Evolutionary conservation across 176 grass and related monocot genomes (phyloP).

Genomic region (Phoenix dactylifera): DNA sequence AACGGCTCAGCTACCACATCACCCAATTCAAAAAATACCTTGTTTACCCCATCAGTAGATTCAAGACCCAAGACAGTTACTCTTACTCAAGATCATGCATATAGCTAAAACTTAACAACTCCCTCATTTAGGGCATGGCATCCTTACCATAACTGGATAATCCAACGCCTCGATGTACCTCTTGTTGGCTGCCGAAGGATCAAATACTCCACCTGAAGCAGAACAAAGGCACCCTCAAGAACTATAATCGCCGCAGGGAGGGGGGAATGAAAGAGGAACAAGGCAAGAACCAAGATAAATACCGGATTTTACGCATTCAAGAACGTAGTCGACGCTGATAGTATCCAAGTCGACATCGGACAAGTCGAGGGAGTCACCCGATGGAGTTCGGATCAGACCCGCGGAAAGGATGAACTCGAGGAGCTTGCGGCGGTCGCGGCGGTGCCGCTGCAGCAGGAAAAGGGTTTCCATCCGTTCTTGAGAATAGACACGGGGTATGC

Average conservation of each 20-base stretch:
- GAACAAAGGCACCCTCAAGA: constrained; percentile 1
- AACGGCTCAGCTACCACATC: no score
- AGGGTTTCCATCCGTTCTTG: constrained; percentile 37
- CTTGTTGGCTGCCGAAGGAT: constrained; percentile 65
- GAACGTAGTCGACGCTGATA: constrained; percentile 63
- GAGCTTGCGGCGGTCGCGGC: constrained; percentile 62
- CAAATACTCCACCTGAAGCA: constrained; percentile 43
- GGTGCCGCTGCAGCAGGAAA: constrained; percentile 51
- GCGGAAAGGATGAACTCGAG: constrained; percentile 67
- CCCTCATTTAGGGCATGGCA: no score
- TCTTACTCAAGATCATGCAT: no score
- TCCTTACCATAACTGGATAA: constrained; percentile 69
- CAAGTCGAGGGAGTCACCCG: constrained; percentile 35
- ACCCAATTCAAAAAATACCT: no score
- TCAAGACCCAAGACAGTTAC: no score
- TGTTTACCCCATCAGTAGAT: no score
- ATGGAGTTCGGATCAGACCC: constrained; percentile 13
- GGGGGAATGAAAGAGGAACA: neutral
- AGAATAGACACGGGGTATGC: no score
- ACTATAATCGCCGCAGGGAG: neutral
- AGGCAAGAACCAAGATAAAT: constrained; percentile 2
- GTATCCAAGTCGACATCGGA: constrained; percentile 62
- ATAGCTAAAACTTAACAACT: no score
- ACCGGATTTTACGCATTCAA: constrained; percentile 65
- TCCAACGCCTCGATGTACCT: constrained; percentile 61